These are phyloP conservation scores for Fagopyrum homotropicum DNA, from an alignment of 148 eudicot species.

Conservation along the genomic window DNA sequence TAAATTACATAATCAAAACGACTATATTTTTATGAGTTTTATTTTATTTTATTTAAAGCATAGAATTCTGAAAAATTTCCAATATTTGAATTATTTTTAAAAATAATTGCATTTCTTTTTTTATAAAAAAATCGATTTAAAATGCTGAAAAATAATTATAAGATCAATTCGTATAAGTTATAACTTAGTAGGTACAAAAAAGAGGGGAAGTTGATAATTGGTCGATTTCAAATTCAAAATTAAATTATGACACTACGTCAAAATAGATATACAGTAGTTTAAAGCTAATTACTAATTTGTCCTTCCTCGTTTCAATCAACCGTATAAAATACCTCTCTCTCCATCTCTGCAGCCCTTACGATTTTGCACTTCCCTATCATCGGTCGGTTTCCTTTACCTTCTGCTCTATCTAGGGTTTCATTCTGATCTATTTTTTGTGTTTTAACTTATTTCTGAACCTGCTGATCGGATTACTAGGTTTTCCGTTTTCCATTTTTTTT, in stretches of 20 bases:
- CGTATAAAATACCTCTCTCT: neutral
- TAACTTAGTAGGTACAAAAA: too few species aligned
- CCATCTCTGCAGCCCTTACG: conserved; percentile 7
- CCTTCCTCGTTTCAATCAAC: neutral
- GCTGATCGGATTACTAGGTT: conserved; percentile 6
- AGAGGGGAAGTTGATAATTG: too few species aligned
- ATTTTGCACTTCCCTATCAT: conserved; percentile 1
- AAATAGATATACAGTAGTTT: neutral
- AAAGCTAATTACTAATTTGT: neutral
- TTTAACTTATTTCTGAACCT: neutral
- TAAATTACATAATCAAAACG: too few species aligned
- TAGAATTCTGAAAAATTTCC: too few species aligned
- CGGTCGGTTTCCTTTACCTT: conserved; percentile 11
- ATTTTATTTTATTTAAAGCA: too few species aligned
- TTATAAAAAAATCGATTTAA: too few species aligned
- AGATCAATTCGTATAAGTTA: too few species aligned
- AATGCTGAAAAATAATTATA: too few species aligned
- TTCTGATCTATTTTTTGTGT: neutral
- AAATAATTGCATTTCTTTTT: too few species aligned
- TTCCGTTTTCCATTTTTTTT: neutral
- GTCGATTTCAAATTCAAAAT: too few species aligned
- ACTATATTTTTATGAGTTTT: too few species aligned
- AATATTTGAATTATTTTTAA: too few species aligned
- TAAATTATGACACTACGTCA: neutral
- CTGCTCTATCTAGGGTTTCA: conserved; percentile 1